phyloP scores from a whole-genome alignment of 1,284 basidiomycete genomes.

The Volvariella volvacea region DNA sequence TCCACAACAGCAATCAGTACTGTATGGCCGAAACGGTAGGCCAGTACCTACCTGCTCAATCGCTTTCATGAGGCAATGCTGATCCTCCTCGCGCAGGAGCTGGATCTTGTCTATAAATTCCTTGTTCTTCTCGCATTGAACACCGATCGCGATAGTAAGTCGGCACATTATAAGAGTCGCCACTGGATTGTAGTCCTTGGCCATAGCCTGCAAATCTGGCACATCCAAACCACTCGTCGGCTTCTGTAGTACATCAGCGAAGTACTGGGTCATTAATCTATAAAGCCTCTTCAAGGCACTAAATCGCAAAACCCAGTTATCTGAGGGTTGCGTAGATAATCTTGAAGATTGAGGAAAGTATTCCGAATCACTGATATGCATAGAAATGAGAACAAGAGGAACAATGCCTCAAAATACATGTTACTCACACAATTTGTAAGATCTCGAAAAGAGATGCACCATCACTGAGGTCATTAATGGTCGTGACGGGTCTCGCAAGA shows the following conservation, averaged over 20 bases:
- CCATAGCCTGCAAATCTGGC: slow-evolving; percentile 76
- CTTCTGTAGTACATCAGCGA: slow-evolving; percentile 72
- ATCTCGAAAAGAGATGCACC: slow-evolving; percentile 68
- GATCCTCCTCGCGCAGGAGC: slow-evolving; percentile 68
- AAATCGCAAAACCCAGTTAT: slow-evolving; percentile 89
- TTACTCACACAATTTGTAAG: slow-evolving; percentile 61
- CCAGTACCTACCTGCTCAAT: slow-evolving; percentile 65
- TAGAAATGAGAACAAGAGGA: background rate
- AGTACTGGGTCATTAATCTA: slow-evolving; percentile 83
- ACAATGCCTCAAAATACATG: slow-evolving; percentile 4
- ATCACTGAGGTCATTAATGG: slow-evolving; percentile 66
- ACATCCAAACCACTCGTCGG: slow-evolving; percentile 68
- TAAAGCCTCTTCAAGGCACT: slow-evolving; percentile 79
- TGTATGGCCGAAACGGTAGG: slow-evolving; percentile 2
- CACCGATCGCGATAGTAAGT: slow-evolving; percentile 87
- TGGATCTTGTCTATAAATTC: slow-evolving; percentile 84
- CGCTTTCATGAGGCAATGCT: slow-evolving; percentile 80
- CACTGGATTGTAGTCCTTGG: slow-evolving; percentile 61
- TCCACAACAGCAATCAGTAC: slow-evolving; percentile 19
- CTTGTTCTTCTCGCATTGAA: slow-evolving; percentile 82
- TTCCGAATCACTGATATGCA: slow-evolving; percentile 56
- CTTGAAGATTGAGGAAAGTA: slow-evolving; percentile 67
- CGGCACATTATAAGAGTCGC: slow-evolving; percentile 75
- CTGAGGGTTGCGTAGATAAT: slow-evolving; percentile 53
- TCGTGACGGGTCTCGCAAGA: slow-evolving; percentile 53